These are phyloP conservation scores for Tulasnella sp. DNA, from an alignment of 768 basidiomycete species.

Conservation along the genomic window DNA sequence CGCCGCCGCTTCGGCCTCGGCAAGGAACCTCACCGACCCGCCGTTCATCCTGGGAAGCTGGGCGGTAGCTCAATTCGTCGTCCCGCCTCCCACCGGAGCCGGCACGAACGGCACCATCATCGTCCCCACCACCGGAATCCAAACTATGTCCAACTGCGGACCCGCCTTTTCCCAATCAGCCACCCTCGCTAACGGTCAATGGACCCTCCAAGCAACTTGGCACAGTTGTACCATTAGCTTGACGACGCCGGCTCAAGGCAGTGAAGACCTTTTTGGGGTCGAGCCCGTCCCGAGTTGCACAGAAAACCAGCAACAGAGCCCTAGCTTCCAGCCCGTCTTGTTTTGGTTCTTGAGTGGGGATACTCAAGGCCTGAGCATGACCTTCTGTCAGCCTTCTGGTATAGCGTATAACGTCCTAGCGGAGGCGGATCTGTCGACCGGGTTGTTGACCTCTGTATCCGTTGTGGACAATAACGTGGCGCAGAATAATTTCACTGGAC, in stretches of 20 bases:
- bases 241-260: not conserved
- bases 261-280: conserved; percentile 9
- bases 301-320: not conserved
- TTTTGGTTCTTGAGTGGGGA: conserved; percentile 17
- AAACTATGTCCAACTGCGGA: conserved; percentile 11
- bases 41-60: conserved; percentile 14
- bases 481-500: conserved; percentile 12
- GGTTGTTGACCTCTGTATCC: not conserved
- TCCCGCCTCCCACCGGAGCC: not conserved
- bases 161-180: not conserved
- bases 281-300: conserved; percentile 8
- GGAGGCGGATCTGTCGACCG: conserved; percentile 14
- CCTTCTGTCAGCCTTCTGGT: conserved; percentile 15
- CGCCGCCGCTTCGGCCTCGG: conserved; percentile 4
- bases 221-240: not conserved
- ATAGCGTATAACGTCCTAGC: conserved; percentile 21
- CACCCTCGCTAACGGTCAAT: not conserved
- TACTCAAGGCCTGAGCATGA: not conserved
- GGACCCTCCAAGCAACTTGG: not conserved
- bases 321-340: conserved; percentile 20
- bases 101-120: conserved; percentile 6
- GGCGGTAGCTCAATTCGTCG: conserved; percentile 20
- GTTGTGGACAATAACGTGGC: conserved; percentile 15
- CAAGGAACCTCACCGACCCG: conserved; percentile 1
- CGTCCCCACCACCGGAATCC: conserved; percentile 1